phyloP scores from a whole-genome alignment of 371 early-diverging fungal genomes.

The Mortierella sp. region DNA sequence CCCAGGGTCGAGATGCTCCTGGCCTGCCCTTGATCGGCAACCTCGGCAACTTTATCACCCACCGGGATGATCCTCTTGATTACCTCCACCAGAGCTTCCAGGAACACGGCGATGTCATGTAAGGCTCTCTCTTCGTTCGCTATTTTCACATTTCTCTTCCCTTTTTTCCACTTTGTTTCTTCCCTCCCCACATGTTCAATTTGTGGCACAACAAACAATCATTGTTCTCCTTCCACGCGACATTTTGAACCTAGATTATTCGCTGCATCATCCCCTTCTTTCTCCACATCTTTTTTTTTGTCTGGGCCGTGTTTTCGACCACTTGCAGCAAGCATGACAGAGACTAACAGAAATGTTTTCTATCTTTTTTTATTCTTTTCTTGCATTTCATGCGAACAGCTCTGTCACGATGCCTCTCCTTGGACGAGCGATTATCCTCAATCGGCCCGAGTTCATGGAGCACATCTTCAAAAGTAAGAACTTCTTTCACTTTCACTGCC shows the following conservation, averaged over 20 bases:
- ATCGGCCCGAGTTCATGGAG: conserved; percentile 24
- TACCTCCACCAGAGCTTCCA: not conserved
- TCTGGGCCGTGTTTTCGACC: not conserved
- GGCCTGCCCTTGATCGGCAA: conserved; percentile 16
- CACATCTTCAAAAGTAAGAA: conserved; percentile 25
- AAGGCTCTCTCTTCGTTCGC: not conserved
- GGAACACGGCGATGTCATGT: conserved; percentile 17
- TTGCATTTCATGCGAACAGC: not conserved
- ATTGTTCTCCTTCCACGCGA: not conserved
- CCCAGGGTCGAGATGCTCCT: not conserved
- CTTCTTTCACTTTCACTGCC: no score
- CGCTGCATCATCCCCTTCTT: not conserved
- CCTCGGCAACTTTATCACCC: not conserved
- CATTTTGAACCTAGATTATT: not conserved
- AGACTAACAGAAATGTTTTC: not conserved
- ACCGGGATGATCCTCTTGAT: not conserved
- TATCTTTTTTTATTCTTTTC: no score
- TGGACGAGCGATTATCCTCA: conserved; percentile 18
- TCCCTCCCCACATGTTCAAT: not conserved
- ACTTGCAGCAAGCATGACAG: not conserved
- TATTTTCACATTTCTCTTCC: not conserved
- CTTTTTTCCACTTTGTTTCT: not conserved
- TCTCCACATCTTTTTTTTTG: not conserved
- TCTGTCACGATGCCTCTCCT: conserved; percentile 10
- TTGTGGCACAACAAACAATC: not conserved